Evolutionary conservation across 2,329 filamentous ascomycete species (phyloP).

Genomic region (Neonectria punicea): DNA sequence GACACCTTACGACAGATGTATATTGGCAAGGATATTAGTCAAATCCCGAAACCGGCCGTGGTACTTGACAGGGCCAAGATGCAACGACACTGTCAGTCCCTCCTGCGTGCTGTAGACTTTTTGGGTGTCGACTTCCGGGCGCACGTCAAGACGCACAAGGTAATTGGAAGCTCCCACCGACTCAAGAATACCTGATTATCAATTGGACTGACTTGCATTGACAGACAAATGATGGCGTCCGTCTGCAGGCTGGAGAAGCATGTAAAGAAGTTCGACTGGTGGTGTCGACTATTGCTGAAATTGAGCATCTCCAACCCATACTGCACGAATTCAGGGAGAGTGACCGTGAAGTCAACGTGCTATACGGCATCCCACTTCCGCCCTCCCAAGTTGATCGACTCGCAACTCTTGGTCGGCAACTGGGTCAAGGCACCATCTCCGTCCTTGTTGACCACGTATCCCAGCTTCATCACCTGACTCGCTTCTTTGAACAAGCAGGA

Average conservation of each 20-base stretch:
- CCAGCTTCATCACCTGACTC: slow-evolving; percentile 51
- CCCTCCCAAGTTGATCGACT: slow-evolving; percentile 64
- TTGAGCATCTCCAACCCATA: slow-evolving; percentile 63
- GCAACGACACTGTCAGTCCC: slow-evolving; percentile 64
- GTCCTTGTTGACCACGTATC: slow-evolving; percentile 68
- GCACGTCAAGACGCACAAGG: slow-evolving; percentile 76
- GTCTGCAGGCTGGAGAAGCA: slow-evolving; percentile 62
- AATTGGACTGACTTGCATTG: rapidly evolving
- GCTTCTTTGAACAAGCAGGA: slow-evolving; percentile 46
- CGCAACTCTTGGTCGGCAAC: slow-evolving; percentile 53
- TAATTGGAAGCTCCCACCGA: slow-evolving; percentile 32
- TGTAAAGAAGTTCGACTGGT: slow-evolving; percentile 60
- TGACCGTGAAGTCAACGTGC: slow-evolving; percentile 49
- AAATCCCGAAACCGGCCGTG: slow-evolving; percentile 64
- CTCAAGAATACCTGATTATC: rapidly evolving
- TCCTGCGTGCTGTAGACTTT: slow-evolving; percentile 60
- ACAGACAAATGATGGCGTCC: slow-evolving; percentile 65
- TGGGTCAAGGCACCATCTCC: slow-evolving; percentile 59
- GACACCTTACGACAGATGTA: slow-evolving; percentile 25
- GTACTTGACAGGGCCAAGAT: slow-evolving; percentile 66
- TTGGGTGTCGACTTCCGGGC: slow-evolving; percentile 67
- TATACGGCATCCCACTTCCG: slow-evolving; percentile 71
- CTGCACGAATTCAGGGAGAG: slow-evolving; percentile 52
- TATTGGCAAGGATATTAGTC: slow-evolving; percentile 37
- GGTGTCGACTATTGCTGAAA: slow-evolving; percentile 68